phyloP scores from a whole-genome alignment of 2,329 filamentous ascomycete species.

The Mycosphaerella sp. region DNA sequence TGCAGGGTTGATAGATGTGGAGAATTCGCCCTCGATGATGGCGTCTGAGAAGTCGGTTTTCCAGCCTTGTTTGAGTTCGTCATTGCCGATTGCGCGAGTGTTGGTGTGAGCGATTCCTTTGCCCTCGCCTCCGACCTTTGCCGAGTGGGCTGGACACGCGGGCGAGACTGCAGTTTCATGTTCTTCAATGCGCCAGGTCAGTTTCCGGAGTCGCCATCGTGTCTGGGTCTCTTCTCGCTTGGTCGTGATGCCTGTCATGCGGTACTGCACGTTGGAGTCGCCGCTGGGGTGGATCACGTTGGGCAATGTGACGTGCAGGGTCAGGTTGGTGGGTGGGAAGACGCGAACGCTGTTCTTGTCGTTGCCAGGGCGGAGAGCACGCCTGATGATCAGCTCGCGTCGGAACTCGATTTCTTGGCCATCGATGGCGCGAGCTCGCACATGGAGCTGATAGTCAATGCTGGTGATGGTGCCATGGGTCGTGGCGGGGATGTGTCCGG shows the following conservation, averaged over 20 bases:
- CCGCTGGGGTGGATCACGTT: slow-evolving; percentile 82
- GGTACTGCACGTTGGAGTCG: slow-evolving; percentile 70
- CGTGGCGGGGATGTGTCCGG: slow-evolving; percentile 77
- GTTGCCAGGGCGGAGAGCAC: slow-evolving; percentile 69
- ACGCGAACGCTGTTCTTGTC: slow-evolving; percentile 89
- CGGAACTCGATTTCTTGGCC: slow-evolving; percentile 60
- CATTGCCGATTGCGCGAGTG: slow-evolving; percentile 68
- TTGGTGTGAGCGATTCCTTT: slow-evolving; percentile 72
- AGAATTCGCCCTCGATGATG: slow-evolving; percentile 74
- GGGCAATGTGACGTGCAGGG: slow-evolving; percentile 73
- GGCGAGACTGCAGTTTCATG: slow-evolving; percentile 71
- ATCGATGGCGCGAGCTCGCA: slow-evolving; percentile 56
- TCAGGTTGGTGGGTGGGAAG: slow-evolving; percentile 93
- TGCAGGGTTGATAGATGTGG: slow-evolving; percentile 54
- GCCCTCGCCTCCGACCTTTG: slow-evolving; percentile 56
- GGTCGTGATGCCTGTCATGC: slow-evolving; percentile 77
- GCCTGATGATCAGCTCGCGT: slow-evolving; percentile 66
- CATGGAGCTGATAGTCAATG: slow-evolving; percentile 73
- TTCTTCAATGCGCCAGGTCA: slow-evolving; percentile 92
- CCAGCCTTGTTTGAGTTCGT: slow-evolving; percentile 82
- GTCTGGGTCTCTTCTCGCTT: slow-evolving; percentile 62
- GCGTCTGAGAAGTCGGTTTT: slow-evolving; percentile 68
- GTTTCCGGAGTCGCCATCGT: slow-evolving; percentile 83
- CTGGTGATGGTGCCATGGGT: slow-evolving; percentile 66
- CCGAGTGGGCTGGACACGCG: slow-evolving; percentile 69